Evolutionary conservation across 306 rosid genomes (phyloP), one percentile per base, ranked within the genome.

Genomic region (Canavalia gladiata): DNA sequence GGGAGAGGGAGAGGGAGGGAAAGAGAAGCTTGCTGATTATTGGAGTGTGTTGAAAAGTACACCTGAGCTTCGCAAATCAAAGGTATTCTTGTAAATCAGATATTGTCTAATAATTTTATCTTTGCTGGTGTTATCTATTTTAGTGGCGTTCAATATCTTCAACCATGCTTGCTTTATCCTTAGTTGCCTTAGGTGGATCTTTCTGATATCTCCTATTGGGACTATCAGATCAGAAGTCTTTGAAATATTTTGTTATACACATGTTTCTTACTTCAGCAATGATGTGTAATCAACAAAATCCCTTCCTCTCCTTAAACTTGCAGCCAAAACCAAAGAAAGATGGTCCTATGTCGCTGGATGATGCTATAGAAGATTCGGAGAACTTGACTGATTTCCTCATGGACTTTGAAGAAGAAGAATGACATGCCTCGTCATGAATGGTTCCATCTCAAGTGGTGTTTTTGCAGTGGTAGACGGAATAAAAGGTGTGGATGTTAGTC

Each of bases 31-130:
- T 74, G 57, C 70, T 31, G 92, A 97, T 84, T 90, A 92, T 80
- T 95, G 99, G 99, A 95, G 99, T 67, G 94, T 92, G 77, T 87
- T 91, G 88, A 95, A 93, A 92, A 86, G 84, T 73, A 88, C 87
- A 79, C 97, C 97, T 0, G 87, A 88, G 82, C 91, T 90, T 68
- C 86, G 71, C 83, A 90, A 90, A 79, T 88, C 97, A 70, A 89
- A 95, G 98, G 99, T 95, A 84, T 68, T 83, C 31, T 52, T 72
- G 68, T 68, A 57, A 70, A 84, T 77, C 31, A 34, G 35, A 60
- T 43, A 75, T 37, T 13, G 29, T 74, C 57, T 72, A 41, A 25
- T 29, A 57, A 64, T 55, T 70, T 9, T 49, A 7, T 39, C 5
- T 66, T 66, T 78, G 58, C 58, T 77, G 45, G 30, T 56, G 52